Conservation (phyloP, 306 rosid genomes). For the Parietaria judaica region DNA sequence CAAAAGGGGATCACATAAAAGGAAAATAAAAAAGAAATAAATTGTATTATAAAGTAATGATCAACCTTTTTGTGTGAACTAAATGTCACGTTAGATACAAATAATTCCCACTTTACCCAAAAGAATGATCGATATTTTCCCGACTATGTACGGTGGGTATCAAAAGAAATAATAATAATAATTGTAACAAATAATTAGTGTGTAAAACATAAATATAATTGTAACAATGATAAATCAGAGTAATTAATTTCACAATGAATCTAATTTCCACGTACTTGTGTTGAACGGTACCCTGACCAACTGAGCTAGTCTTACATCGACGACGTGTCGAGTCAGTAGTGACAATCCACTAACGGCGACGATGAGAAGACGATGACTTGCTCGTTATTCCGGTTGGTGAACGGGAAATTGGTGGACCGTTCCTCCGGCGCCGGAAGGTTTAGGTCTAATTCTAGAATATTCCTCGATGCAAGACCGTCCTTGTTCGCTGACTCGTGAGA, state of each 20-base stretch:
- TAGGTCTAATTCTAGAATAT: conserved; percentile 52
- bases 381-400: conserved; percentile 31
- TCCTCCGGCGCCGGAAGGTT: conserved; percentile 85
- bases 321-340: conserved; percentile 31
- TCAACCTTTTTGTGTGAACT: conserved; percentile 3
- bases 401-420: conserved; percentile 33
- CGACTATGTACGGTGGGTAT: conserved; percentile 5
- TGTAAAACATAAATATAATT: not conserved
- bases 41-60: conserved; percentile 8
- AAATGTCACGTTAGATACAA: conserved; percentile 12
- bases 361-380: conserved; percentile 59
- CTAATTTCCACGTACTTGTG: not conserved
- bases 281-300: too few relatives aligned
- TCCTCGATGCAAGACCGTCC: conserved; percentile 13
- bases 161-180: not conserved
- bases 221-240: conserved; percentile 6
- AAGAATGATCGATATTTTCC: conserved; percentile 18
- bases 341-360: conserved; percentile 70
- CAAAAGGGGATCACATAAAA: not conserved
- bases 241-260: conserved; percentile 11
- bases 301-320: not conserved
- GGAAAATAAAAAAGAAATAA: not conserved
- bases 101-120: conserved; percentile 3
- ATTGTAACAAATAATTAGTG: conserved; percentile 20
- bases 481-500: not conserved